Percentiles rank a stretch among this genome's conserved stretches.
These are phyloP conservation scores for Xylaria nigripes DNA, from an alignment of 495 filamentous ascomycete species.

Conservation along the genomic window DNA sequence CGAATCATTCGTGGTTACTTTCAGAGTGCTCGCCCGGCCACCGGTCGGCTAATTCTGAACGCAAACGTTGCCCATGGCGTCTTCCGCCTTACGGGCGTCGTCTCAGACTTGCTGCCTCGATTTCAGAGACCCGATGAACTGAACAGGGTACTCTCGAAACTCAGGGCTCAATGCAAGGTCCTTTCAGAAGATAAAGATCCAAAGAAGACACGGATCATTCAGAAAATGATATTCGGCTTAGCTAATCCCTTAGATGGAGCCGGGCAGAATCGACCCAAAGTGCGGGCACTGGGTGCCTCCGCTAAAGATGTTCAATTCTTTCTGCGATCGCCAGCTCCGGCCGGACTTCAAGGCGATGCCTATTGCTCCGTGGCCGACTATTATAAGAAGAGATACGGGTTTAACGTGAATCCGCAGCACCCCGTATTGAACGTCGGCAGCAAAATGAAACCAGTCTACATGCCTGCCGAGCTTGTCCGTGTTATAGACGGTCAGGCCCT, in stretches of 20 bases:
- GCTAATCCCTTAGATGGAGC: constrained; percentile 26
- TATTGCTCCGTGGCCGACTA: constrained; percentile 29
- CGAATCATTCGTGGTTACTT: constrained; percentile 57
- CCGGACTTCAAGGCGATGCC: constrained; percentile 16
- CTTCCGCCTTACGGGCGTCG: constrained; percentile 28
- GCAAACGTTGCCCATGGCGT: constrained; percentile 45
- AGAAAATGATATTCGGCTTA: constrained; percentile 11
- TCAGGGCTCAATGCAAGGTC: constrained; percentile 36
- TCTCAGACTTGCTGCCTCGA: constrained; percentile 18
- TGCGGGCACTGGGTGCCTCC: constrained; percentile 31
- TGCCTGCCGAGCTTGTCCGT: constrained; percentile 57
- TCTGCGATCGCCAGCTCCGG: constrained; percentile 19
- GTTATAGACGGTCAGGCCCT: constrained; percentile 61
- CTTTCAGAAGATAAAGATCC: constrained; percentile 30
- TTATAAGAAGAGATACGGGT: constrained; percentile 28
- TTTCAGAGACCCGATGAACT: constrained; percentile 6
- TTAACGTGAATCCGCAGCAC: constrained; percentile 21
- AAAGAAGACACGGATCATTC: not conserved
- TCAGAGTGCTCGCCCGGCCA: constrained; percentile 57
- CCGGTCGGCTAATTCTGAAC: constrained; percentile 56
- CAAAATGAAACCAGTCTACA: constrained; percentile 47
- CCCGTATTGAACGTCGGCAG: constrained; percentile 69
- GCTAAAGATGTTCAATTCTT: constrained; percentile 43
- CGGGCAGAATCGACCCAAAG: constrained; percentile 25
- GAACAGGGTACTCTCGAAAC: constrained; percentile 38